phyloP scores from a whole-genome alignment of 1,284 basidiomycete species.

The Sanguinoderma infundibulare region DNA sequence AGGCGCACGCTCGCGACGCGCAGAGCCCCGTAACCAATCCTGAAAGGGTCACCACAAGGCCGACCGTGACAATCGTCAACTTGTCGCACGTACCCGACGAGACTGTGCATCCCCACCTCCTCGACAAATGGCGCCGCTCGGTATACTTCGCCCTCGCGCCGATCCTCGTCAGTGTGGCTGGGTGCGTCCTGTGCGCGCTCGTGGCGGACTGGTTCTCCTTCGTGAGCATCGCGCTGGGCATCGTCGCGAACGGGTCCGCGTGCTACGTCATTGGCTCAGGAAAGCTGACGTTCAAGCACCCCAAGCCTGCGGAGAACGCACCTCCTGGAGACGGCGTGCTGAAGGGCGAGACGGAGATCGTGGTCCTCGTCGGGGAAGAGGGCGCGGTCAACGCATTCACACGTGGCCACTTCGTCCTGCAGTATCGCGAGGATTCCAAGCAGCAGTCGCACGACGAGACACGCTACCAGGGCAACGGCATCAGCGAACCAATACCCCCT shows the following conservation, averaged over 20 bases:
- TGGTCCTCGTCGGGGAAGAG: conserved; percentile 14
- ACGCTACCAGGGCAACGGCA: too few species aligned
- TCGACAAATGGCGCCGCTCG: background rate
- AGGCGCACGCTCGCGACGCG: background rate
- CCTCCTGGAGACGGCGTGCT: conserved; percentile 17
- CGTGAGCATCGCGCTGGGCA: conserved; percentile 11
- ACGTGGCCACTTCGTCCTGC: conserved; percentile 10
- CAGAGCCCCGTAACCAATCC: too few species aligned
- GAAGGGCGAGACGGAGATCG: conserved; percentile 2
- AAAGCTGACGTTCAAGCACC: conserved; percentile 9
- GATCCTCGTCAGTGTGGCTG: conserved; percentile 8
- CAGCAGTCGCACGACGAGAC: background rate
- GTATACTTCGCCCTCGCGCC: conserved; percentile 10
- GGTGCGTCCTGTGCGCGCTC: conserved; percentile 4
- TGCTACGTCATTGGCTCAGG: conserved; percentile 15
- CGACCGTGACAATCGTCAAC: conserved; percentile 9
- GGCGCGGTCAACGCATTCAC: conserved; percentile 15
- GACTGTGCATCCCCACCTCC: background rate
- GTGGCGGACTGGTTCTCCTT: conserved; percentile 17
- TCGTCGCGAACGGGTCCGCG: conserved; percentile 11
- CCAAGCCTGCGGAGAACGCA: background rate
- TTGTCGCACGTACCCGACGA: background rate
- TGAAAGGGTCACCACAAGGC: background rate
- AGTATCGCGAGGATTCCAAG: conserved; percentile 8
- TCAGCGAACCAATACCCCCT: too few species aligned